phyloP scores from a whole-genome alignment of 2,329 filamentous ascomycete genomes.

The Neonectria neomacrospora region DNA sequence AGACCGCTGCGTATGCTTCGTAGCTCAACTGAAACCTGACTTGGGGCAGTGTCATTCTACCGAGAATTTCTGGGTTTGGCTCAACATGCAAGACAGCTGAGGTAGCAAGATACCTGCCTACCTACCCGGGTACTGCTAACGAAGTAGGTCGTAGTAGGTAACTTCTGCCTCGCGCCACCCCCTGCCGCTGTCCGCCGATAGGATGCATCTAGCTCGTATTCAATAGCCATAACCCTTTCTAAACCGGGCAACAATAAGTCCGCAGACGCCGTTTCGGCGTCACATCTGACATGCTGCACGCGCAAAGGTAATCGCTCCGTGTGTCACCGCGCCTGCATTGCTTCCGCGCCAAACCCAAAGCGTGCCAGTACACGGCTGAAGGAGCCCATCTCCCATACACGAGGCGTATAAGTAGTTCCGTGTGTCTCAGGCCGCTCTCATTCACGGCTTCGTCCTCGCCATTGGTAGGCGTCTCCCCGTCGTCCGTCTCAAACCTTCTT shows the following conservation, averaged over 20 bases:
- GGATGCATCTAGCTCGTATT: background rate
- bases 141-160: no score
- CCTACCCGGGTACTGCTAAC: no score
- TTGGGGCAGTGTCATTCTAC: background rate
- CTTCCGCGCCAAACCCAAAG: background rate
- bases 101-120: background rate
- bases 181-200: background rate
- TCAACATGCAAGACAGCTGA: background rate
- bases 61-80: background rate
- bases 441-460: constrained; percentile 4
- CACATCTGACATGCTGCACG: constrained; percentile 8
- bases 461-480: background rate
- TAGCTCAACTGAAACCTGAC: background rate
- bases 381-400: background rate
- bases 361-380: background rate
- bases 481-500: constrained; percentile 63
- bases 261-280: background rate
- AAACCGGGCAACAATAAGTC: constrained; percentile 4
- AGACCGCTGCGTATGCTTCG: background rate
- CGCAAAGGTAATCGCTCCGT: background rate
- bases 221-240: background rate
- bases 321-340: background rate
- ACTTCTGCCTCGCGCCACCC: background rate
- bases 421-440: constrained; percentile 9
- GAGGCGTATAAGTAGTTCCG: background rate